Percentiles rank a stretch among this genome's conserved stretches.
Evolutionary conservation across 176 grass and related monocot genomes (phyloP).

Genomic region (Microstegium vimineum): DNA sequence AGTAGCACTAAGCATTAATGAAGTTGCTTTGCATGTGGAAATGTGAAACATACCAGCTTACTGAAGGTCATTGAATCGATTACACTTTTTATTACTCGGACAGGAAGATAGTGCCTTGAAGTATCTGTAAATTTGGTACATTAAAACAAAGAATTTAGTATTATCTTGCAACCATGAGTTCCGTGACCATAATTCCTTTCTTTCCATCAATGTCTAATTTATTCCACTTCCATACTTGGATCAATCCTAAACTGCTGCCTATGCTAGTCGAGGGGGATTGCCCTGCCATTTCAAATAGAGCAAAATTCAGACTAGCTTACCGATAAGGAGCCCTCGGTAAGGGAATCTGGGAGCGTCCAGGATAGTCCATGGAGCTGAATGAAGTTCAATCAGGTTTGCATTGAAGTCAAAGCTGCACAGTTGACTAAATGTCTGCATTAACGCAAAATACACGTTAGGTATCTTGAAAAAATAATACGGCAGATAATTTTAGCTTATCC

Average conservation of each 20-base stretch:
- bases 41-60: conserved; percentile 67
- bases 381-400: conserved; percentile 53
- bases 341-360: conserved; percentile 75
- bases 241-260: neutral
- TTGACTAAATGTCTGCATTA: conserved; percentile 91
- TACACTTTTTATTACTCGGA: conserved; percentile 89
- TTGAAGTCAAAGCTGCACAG: conserved; percentile 79
- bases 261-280: neutral
- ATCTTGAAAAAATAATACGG: neutral
- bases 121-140: conserved; percentile 57
- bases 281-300: neutral
- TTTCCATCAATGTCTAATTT: neutral
- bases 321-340: conserved; percentile 87
- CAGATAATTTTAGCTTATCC: neutral
- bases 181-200: neutral
- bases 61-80: conserved; percentile 97
- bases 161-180: neutral
- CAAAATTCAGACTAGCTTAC: conserved; percentile 33
- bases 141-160: neutral
- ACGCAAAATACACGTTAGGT: neutral
- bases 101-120: conserved; percentile 85
- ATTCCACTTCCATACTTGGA: neutral
- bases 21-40: neutral
- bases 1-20: neutral
- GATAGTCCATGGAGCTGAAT: conserved; percentile 84